Evolutionary conservation across 495 filamentous ascomycete species (phyloP), one percentile per base, ranked within the genome.

Genomic region (Annulohypoxylon moriforme): DNA sequence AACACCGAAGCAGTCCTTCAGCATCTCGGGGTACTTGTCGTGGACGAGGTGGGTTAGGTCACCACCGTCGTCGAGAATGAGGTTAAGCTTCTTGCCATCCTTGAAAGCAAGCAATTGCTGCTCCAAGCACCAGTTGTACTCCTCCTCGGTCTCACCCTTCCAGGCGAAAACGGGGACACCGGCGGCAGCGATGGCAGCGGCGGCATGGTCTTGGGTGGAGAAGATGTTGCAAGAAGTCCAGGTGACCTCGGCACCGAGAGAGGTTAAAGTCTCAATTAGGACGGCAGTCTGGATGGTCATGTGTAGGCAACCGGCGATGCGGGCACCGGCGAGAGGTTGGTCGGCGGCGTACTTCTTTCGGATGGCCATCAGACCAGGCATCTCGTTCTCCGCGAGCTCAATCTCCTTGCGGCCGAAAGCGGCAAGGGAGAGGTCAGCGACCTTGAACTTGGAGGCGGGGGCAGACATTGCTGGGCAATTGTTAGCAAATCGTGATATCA

Each of bases 201-300:
- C 96, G 73, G 96, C 96, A 84, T 99, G 96, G 83, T 99, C 96
- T 83, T 98, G 96, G 75, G 95, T 98, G 80, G 91, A 94, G 90
- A 98, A 99, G 82, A 99, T 99, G 89, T 99, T 99, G 91, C 96
- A 99, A 73, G 89, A 92, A 60, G 92, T 89, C 96, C 96, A 99
- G 71, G 96, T 99, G 76, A 98, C 91, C 88, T 98, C 96, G 77
- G 96, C 96, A 82, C 96, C 96, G 75, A 99, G 93, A 68, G 91
- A 85, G 75, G 86, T 90, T 78, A 99, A 90, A 61, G 96, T 99
- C 90, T 99, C 96, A 78, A 99, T 99, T 70, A 99, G 90, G 75
- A 99, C 96, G 68, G 96, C 96, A 70, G 96, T 99, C 87, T 99
- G 96, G 85, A 99, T 98, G 81, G 96, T 98, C 96, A 98, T 98